These are phyloP conservation scores for Meira nashicola DNA, from an alignment of 1,284 basidiomycete species.

Conservation along the genomic window DNA sequence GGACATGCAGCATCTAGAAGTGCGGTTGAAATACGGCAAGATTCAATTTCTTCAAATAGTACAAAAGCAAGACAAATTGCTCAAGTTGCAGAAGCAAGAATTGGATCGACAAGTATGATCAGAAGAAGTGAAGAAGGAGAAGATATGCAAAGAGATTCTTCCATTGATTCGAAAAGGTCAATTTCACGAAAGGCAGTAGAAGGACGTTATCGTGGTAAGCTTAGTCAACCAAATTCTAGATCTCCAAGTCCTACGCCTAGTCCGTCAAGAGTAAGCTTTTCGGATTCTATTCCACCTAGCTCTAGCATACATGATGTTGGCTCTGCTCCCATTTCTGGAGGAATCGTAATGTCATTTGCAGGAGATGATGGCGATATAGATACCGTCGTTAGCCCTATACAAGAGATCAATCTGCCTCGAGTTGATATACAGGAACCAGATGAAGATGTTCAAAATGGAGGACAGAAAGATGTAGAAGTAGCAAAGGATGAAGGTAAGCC, in stretches of 20 bases:
- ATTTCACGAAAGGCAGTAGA: background rate
- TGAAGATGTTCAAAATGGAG: background rate
- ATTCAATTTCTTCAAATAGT: slow-evolving; percentile 11
- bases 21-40: slow-evolving; percentile 16
- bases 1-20: slow-evolving; percentile 1
- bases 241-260: slow-evolving; percentile 5
- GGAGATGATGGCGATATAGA: slow-evolving; percentile 13
- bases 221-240: slow-evolving; percentile 8
- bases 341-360: slow-evolving; percentile 8
- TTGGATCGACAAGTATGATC: no score
- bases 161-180: background rate
- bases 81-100: background rate
- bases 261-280: background rate
- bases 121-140: background rate
- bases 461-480: background rate
- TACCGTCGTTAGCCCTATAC: background rate
- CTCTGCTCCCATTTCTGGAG: no score
- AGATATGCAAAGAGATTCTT: background rate
- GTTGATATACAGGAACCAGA: background rate
- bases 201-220: slow-evolving; percentile 11
- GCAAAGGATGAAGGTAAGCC: background rate
- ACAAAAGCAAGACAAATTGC: background rate
- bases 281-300: background rate
- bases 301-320: background rate
- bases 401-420: no score